Percentiles rank a stretch among this genome's conserved stretches.
These are phyloP conservation scores for Malus hybrid DNA, from an alignment of 331 rosid species.

Conservation along the genomic window DNA sequence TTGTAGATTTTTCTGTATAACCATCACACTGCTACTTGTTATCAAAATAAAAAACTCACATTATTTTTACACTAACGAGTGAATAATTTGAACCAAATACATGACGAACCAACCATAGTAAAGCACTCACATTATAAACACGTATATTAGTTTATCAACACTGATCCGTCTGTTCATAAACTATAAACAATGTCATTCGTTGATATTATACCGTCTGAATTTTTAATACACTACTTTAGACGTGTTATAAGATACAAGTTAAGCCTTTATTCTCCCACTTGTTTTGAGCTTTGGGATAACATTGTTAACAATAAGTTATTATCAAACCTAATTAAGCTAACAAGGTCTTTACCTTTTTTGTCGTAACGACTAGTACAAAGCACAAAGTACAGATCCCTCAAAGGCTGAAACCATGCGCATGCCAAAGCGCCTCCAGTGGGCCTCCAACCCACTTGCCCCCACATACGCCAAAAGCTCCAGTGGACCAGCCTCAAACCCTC, in stretches of 20 bases:
- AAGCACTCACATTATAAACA: too few relatives aligned
- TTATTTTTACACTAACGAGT: too few relatives aligned
- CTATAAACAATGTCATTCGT: neutral
- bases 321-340: neutral
- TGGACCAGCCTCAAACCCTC: conserved; percentile 21
- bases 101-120: fast-evolving
- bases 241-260: neutral
- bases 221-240: too few relatives aligned
- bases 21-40: neutral
- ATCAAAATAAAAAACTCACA: neutral
- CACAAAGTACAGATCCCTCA: neutral
- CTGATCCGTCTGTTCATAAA: too few relatives aligned
- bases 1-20: too few relatives aligned
- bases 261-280: neutral
- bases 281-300: neutral
- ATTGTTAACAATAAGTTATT: neutral
- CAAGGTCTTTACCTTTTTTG: neutral
- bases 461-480: neutral
- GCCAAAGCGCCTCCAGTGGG: conserved; percentile 21
- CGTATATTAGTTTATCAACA: neutral
- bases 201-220: too few relatives aligned
- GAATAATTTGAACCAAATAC: neutral
- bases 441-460: conserved; percentile 13
- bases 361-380: neutral
- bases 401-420: conserved; percentile 11